Evolutionary conservation across 1,284 basidiomycete species (phyloP).

Genomic region (Leccinum fallax): DNA sequence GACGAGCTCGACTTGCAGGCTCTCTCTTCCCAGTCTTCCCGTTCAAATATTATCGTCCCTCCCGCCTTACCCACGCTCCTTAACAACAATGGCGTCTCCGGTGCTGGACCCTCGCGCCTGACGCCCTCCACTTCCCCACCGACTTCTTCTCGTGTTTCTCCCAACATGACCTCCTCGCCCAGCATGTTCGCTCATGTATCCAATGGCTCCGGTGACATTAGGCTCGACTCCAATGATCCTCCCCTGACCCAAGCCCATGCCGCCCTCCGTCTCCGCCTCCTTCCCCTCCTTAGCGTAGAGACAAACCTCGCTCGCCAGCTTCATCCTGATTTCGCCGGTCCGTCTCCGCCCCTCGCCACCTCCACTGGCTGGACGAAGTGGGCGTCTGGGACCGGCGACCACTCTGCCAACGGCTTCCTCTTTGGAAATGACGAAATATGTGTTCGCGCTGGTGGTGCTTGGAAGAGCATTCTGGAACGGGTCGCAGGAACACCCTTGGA

Average conservation of each 20-base stretch:
- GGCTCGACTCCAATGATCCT: constrained; percentile 7
- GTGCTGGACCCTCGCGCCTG: not conserved
- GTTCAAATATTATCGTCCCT: not conserved
- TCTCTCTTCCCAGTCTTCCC: constrained; percentile 10
- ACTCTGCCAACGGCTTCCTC: constrained; percentile 3
- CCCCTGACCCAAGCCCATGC: constrained; percentile 26
- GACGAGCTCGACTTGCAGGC: constrained; percentile 46
- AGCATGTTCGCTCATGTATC: not conserved
- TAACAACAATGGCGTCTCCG: not conserved
- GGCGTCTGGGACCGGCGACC: constrained; percentile 20
- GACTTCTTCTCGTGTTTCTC: not conserved
- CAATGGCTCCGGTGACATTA: constrained; percentile 1
- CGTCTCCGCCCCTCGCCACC: constrained; percentile 8
- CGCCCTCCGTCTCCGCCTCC: constrained; percentile 49
- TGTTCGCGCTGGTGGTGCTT: constrained; percentile 58
- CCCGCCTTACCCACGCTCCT: constrained; percentile 5
- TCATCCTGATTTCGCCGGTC: constrained; percentile 36
- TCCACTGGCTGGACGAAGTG: constrained; percentile 27
- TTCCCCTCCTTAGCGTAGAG: constrained; percentile 63
- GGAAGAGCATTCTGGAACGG: constrained; percentile 46
- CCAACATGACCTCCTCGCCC: not conserved
- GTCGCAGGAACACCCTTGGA: constrained; percentile 19
- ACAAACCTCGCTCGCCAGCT: constrained; percentile 49
- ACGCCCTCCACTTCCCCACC: not conserved
- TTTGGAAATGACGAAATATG: constrained; percentile 42